Evolutionary conservation across 225 moss, liverwort and hornwort species (phyloP).

Genomic region (Lunularia cruciata): DNA sequence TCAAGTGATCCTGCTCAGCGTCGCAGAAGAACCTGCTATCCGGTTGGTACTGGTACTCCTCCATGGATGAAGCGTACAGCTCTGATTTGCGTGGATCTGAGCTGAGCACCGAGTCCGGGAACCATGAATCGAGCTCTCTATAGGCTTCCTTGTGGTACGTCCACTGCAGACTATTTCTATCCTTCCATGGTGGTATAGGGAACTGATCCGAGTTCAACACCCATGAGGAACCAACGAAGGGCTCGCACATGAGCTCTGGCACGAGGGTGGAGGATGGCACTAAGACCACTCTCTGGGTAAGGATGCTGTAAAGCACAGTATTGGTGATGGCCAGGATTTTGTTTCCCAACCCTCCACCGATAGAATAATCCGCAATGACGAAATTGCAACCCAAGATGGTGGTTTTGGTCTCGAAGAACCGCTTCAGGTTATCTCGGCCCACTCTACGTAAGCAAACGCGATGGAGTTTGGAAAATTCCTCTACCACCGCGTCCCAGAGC

Average conservation of each 20-base stretch:
- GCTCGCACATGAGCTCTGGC: slow-evolving; percentile 53
- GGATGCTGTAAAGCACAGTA: slow-evolving; percentile 50
- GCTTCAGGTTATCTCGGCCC: slow-evolving; percentile 38
- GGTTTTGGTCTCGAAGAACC: slow-evolving; percentile 42
- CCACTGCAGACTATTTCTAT: slow-evolving; percentile 3
- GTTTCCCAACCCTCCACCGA: slow-evolving; percentile 74
- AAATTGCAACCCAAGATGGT: slow-evolving; percentile 56
- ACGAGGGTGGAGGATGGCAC: slow-evolving; percentile 36
- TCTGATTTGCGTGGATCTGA: not conserved
- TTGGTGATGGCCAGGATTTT: slow-evolving; percentile 45
- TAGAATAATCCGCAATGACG: slow-evolving; percentile 52
- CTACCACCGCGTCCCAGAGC: slow-evolving; percentile 52
- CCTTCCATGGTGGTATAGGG: slow-evolving; percentile 27
- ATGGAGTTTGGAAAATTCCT: slow-evolving; percentile 63
- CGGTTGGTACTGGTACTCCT: slow-evolving; percentile 59
- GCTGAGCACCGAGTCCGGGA: not conserved
- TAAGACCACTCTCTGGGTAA: slow-evolving; percentile 51
- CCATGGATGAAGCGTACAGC: slow-evolving; percentile 34
- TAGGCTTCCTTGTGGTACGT: slow-evolving; percentile 23
- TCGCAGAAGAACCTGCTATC: slow-evolving; percentile 62
- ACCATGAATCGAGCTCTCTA: slow-evolving; percentile 17
- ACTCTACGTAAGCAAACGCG: slow-evolving; percentile 60
- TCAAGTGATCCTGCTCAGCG: slow-evolving; percentile 63
- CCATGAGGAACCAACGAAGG: slow-evolving; percentile 57
- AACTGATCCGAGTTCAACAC: slow-evolving; percentile 20